Evolutionary conservation across 306 rosid genomes (phyloP), one percentile per base, ranked within the genome.

Genomic region (Nissolia schottii): DNA sequence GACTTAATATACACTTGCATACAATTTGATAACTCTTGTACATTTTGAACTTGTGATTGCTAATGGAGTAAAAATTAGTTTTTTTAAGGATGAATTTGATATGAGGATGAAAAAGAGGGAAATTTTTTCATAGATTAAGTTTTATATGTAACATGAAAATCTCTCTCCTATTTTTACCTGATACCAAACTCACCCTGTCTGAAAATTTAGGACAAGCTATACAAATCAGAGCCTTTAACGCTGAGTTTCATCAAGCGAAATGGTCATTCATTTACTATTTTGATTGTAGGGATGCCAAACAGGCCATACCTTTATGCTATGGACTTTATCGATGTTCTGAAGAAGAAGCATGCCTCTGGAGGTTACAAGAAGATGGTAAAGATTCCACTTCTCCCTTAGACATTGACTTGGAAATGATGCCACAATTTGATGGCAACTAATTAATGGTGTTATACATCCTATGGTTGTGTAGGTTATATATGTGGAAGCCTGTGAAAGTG

Each of bases 401-500:
- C 32, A 3, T 2, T 18, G 25, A 55, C 5, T n/a, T 15, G 14
- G 32, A 73, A 58, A 70, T 19, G 14, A 64, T 32, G 31, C 9
- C 7, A 10, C n/a, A n/a, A n/a, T 27, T 14, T 50, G n/a, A 27
- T 45, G 60, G 9, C 4, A n/a, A 75, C 11, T 45, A 24, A 55
- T 74, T 24, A n/a, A n/a, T n/a, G n/a, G n/a, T n/a, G n/a, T n/a
- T n/a, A n/a, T n/a, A n/a, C n/a, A 56, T 46, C 34, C 25, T 54
- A 9, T 71, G 74, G 74, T 46, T 13, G 25, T 76, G 83, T 71
- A 94, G 98, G 91, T 94, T n/a, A 63, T 94, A 35, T 94, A 94
- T 71, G 70, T 94, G 46, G 98, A 94, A 81, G 96, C 98, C 12
- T 94, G 98, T 51, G 98, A 94, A 77, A 94, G 98, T 83, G 98